A percentile compares a stretch with the other conserved stretches of the same genome.
Evolutionary conservation across 2,329 filamentous ascomycete genomes (phyloP).

Genomic region (Cordyceps militaris): DNA sequence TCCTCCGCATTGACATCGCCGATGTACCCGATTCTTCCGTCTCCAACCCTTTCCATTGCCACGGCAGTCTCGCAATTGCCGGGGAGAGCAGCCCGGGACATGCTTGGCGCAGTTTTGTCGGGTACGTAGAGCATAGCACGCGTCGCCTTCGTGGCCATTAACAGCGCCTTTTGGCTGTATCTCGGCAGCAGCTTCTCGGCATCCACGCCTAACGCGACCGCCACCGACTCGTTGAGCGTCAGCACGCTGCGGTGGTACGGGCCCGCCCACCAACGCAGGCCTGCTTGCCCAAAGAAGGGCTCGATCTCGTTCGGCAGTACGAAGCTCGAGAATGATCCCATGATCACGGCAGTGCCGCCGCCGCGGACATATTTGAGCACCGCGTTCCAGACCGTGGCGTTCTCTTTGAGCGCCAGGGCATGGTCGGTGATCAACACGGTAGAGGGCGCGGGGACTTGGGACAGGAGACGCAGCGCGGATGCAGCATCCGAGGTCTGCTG

Average conservation of each 20-base stretch:
- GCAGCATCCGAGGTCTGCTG: constrained; percentile 2
- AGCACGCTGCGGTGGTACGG: neutral
- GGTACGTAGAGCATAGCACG: neutral
- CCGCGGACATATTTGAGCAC: constrained; percentile 16
- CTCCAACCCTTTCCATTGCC: constrained; percentile 21
- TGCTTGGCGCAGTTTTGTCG: neutral
- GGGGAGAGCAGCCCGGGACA: neutral
- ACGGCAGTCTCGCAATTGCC: constrained; percentile 17
- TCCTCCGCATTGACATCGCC: constrained; percentile 24
- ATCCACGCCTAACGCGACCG: neutral
- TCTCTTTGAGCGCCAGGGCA: constrained; percentile 7
- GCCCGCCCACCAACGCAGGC: neutral
- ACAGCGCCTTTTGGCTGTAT: neutral
- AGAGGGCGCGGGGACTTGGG: constrained; percentile 5
- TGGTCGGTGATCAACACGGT: constrained; percentile 17
- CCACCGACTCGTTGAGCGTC: neutral
- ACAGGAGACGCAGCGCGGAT: constrained; percentile 10
- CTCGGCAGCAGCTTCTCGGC: neutral
- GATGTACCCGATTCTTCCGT: constrained; percentile 23
- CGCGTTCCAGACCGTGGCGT: constrained; percentile 14
- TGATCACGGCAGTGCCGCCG: constrained; percentile 15
- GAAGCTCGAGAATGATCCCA: constrained; percentile 17
- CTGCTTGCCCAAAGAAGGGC: neutral
- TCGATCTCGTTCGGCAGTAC: constrained; percentile 4
- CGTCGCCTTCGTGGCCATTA: neutral